A percentile compares a stretch with the other conserved stretches of the same genome.
Evolutionary conservation across 495 filamentous ascomycete species (phyloP).

Genomic region (Pseudevernia furfuracea): DNA sequence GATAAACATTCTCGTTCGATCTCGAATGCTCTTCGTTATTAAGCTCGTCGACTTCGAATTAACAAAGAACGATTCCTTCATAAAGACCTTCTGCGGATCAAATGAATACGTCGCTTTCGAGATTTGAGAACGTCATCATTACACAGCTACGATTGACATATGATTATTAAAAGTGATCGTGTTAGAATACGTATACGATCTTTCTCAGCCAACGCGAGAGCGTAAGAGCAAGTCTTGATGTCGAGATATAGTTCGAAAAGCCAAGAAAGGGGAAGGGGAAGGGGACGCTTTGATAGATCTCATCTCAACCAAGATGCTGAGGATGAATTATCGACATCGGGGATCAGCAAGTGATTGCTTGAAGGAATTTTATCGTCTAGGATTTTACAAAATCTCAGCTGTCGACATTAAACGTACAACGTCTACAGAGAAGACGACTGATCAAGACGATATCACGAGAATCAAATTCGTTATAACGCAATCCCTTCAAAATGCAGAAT

Average conservation of each 20-base stretch:
- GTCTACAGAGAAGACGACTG: background rate
- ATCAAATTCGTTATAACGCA: slow-evolving; percentile 1
- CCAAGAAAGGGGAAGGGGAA: background rate
- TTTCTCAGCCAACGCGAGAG: slow-evolving; percentile 2
- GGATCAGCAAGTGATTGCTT: background rate
- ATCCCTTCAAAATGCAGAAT: background rate
- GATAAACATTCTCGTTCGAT: slow-evolving; percentile 8
- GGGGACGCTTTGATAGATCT: slow-evolving; percentile 11
- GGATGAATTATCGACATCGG: slow-evolving; percentile 8
- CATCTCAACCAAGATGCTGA: slow-evolving; percentile 10
- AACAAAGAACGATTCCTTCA: background rate
- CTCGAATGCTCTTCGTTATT: slow-evolving; percentile 6
- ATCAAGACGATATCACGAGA: background rate
- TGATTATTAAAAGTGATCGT: slow-evolving; percentile 16
- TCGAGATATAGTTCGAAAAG: slow-evolving; percentile 2
- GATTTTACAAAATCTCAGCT: background rate
- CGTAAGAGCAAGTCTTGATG: background rate
- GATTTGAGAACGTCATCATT: slow-evolving; percentile 9
- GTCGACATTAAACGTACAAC: background rate
- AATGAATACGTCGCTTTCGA: no score
- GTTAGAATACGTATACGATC: slow-evolving; percentile 15
- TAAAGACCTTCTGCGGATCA: no score
- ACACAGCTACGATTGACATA: slow-evolving; percentile 16
- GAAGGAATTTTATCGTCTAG: background rate
- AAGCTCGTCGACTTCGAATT: slow-evolving; percentile 4